Evolutionary conservation across 176 grass and related monocot species (phyloP), one percentile per base, ranked within the genome.

Genomic region (Echinochloa phyllopogon): DNA sequence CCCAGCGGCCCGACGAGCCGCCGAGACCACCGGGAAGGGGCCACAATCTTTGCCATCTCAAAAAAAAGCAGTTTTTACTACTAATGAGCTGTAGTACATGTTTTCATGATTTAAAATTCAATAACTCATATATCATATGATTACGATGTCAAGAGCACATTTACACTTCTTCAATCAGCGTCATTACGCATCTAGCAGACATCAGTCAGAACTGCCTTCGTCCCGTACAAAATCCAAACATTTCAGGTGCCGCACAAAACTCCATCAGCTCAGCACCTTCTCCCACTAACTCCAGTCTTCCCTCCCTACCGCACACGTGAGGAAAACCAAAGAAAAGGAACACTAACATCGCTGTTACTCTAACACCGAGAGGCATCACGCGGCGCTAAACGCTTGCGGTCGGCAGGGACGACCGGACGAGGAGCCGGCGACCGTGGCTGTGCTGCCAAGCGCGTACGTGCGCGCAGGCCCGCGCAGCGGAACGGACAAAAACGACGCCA

Each of bases 401-500:
- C 23, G 5, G 65, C 33, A 42, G 41, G 4, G 29, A 3, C 15
- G 43, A 8, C n/a, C n/a, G 29, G 36, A 8, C 83, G 36, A 43
- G 27, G 44, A 25, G 0, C 23, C 5, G 57, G 8, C 59, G 59
- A 61, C 18, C 57, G 57, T 25, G 15, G 55, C 10, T 3, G 38
- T 3, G 38, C 16, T 58, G 83, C 64, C 75, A 86, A 72, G 55
- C 21, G 75, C 75, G 84, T 86, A 62, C 84, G 75, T 51, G 65
- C 75, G 75, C 66, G 84, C 84, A 79, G 42, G 75, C 65, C 75
- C 43, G 55, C 15, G 75, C 65, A 8, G 53, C 21, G 20, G 36
- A 52, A 6, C 55, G 42, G 84, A 72, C 53, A 50, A 69, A 1
- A 39, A 6, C 73, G 58, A 47, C 53, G 48, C 38, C 61, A n/a